phyloP scores from a whole-genome alignment of 2,329 filamentous ascomycete genomes.

The Chaetomiaceae sp. region DNA sequence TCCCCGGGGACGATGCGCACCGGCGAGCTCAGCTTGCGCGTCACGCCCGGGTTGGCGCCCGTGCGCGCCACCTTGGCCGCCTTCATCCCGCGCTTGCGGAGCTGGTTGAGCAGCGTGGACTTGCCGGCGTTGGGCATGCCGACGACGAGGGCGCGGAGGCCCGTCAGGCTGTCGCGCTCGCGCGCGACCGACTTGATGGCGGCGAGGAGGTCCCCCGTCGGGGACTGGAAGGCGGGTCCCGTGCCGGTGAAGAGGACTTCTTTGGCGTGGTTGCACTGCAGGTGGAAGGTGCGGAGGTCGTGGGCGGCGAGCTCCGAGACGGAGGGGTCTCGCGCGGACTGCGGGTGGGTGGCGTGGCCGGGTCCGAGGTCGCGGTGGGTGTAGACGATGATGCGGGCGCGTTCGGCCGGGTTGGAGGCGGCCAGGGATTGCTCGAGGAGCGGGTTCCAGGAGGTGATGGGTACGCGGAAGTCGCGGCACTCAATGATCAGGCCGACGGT shows the following conservation, averaged over 20 bases:
- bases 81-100: conserved; percentile 64
- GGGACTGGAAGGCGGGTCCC: conserved; percentile 1
- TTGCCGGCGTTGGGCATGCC: conserved; percentile 99
- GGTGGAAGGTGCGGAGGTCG: conserved; percentile 12
- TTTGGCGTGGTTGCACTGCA: conserved; percentile 22
- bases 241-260: conserved; percentile 32
- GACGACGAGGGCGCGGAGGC: conserved; percentile 80
- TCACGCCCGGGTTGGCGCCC: conserved; percentile 84
- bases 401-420: conserved; percentile 44
- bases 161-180: conserved; percentile 61
- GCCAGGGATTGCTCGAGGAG: conserved; percentile 80
- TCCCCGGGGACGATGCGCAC: conserved; percentile 66
- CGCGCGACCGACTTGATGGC: conserved; percentile 48
- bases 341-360: conserved; percentile 14
- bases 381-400: conserved; percentile 77
- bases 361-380: conserved; percentile 77
- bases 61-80: conserved; percentile 68
- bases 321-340: not conserved
- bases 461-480: conserved; percentile 89
- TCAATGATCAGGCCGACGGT: conserved; percentile 86
- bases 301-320: not conserved
- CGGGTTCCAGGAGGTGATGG: conserved; percentile 84
- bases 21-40: conserved; percentile 74
- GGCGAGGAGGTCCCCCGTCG: conserved; percentile 37
- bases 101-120: conserved; percentile 84